Evolutionary conservation across 2,329 filamentous ascomycete genomes (phyloP), one percentile per base, ranked within the genome.

Genomic region (Colletotrichum kahawae): DNA sequence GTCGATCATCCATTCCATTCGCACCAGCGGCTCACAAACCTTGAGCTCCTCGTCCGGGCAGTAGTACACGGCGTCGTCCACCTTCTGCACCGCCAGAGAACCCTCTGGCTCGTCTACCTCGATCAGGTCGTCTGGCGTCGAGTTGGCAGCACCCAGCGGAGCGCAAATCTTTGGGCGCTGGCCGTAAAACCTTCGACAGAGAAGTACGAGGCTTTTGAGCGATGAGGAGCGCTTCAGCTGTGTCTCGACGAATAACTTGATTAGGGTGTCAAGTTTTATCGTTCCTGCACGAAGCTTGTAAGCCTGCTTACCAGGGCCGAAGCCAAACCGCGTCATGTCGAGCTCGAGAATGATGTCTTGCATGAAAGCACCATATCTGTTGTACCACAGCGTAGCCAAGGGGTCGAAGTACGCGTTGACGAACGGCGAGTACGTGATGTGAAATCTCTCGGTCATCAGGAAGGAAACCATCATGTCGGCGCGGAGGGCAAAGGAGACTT

Each of bases 391-490:
- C 0, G 82, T 83, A 1, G 83, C 83, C 0, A 85, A 80, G 0
- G 84, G 84, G 38, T 82, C 83, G 2, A 84, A 77, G 7, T 71
- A 70, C 0, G 77, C 76, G 2, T 79, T 80, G 5, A 84, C 81
- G 59, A 82, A 85, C 1, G 86, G 85, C 1, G 85, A 85, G 21
- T 84, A 82, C 1, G 84, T 81, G 27, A 83, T 79, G 70, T 88
- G 86, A 29, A 88, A 85, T 12, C 77, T 79, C 21, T 82, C 78
- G 4, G 78, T 78, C 27, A 81, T 79, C 8, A 88, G 81, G 4
- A 87, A 77, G 0, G 82, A 70, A 3, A 84, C 75, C 34, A 87
- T 77, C 1, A 87, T 29, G 48, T 87, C 84, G 6, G 83, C 81
- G 8, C 83, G 81, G 70, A 87, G 81, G 6, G 75, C 80, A 27